phyloP scores from a whole-genome alignment of 2,329 filamentous ascomycete genomes.

The Fusarium neocosmosporiellum region DNA sequence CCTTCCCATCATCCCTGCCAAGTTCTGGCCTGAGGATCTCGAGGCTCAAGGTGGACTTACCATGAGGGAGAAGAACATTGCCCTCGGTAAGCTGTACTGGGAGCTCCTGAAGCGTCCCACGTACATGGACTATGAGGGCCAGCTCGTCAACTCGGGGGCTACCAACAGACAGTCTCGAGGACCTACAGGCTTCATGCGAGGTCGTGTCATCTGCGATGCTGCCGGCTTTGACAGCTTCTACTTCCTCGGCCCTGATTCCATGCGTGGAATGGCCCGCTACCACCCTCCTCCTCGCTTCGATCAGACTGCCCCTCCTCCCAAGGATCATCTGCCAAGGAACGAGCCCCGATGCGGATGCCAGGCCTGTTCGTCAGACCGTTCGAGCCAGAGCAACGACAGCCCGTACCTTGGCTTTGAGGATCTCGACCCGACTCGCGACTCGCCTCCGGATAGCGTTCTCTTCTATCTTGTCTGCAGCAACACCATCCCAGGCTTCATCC shows the following conservation, averaged over 20 bases:
- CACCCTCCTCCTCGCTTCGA: constrained; percentile 19
- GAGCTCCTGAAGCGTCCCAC: constrained; percentile 57
- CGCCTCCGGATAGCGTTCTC: constrained; percentile 53
- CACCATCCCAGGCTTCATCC: constrained; percentile 59
- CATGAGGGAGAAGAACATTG: constrained; percentile 53
- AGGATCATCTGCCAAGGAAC: constrained; percentile 55
- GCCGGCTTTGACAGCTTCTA: constrained; percentile 54
- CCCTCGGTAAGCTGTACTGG: constrained; percentile 59
- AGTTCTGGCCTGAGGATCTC: constrained; percentile 55
- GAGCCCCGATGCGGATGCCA: constrained; percentile 56
- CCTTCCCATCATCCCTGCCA: constrained; percentile 56
- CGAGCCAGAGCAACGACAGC: constrained; percentile 39
- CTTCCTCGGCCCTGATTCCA: constrained; percentile 39
- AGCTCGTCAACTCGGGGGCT: constrained; percentile 48
- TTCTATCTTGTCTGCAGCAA: constrained; percentile 58
- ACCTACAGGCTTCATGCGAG: constrained; percentile 51
- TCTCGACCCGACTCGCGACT: constrained; percentile 50
- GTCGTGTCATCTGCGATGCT: constrained; percentile 57
- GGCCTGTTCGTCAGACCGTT: constrained; percentile 45
- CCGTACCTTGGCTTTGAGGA: constrained; percentile 55
- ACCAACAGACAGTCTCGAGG: constrained; percentile 43
- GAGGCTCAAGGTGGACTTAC: constrained; percentile 44
- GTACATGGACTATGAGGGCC: constrained; percentile 60
- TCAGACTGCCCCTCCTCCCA: constrained; percentile 27
- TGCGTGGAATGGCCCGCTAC: constrained; percentile 26